These are phyloP conservation scores for Penicillium sp. DNA, from an alignment of 2,329 filamentous ascomycete species.

Conservation along the genomic window DNA sequence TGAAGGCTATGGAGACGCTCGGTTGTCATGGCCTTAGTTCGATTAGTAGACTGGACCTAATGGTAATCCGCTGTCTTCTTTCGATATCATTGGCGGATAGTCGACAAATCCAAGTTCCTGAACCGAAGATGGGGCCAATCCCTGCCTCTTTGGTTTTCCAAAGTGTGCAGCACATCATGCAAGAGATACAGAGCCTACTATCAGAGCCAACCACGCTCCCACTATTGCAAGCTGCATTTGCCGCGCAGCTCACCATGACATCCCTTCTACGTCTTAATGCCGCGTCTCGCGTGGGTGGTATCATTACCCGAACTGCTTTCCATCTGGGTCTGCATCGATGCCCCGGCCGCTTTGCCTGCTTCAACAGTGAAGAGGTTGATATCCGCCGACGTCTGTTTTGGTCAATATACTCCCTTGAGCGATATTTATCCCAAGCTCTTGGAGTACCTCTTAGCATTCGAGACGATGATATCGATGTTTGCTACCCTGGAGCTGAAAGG, in stretches of 20 bases:
- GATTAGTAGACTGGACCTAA: slow-evolving; percentile 38
- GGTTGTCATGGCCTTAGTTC: slow-evolving; percentile 33
- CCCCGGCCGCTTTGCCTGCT: slow-evolving; percentile 53
- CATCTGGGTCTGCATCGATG: slow-evolving; percentile 62
- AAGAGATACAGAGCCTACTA: slow-evolving; percentile 50
- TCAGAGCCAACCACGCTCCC: slow-evolving; percentile 50
- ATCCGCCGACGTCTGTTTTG: slow-evolving; percentile 57
- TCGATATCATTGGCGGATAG: slow-evolving; percentile 57
- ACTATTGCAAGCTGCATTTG: slow-evolving; percentile 53
- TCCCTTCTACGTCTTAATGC: slow-evolving; percentile 59
- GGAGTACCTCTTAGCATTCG: slow-evolving; percentile 57
- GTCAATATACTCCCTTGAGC: slow-evolving; percentile 57
- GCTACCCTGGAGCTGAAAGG: slow-evolving; percentile 52
- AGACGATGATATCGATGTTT: slow-evolving; percentile 61
- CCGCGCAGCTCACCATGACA: slow-evolving; percentile 56
- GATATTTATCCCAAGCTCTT: slow-evolving; percentile 57
- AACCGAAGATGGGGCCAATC: slow-evolving; percentile 26
- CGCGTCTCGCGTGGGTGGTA: slow-evolving; percentile 56
- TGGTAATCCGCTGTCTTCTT: slow-evolving; percentile 51
- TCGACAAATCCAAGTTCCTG: slow-evolving; percentile 40
- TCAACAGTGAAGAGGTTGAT: slow-evolving; percentile 48
- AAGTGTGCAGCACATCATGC: slow-evolving; percentile 52
- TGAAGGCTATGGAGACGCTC: slow-evolving; percentile 48
- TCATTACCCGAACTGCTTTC: slow-evolving; percentile 57
- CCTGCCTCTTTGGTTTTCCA: slow-evolving; percentile 49